Evolutionary conservation across 2,329 filamentous ascomycete genomes (phyloP), one percentile per base, ranked within the genome.

Genomic region (Parascedosporium putredinis): DNA sequence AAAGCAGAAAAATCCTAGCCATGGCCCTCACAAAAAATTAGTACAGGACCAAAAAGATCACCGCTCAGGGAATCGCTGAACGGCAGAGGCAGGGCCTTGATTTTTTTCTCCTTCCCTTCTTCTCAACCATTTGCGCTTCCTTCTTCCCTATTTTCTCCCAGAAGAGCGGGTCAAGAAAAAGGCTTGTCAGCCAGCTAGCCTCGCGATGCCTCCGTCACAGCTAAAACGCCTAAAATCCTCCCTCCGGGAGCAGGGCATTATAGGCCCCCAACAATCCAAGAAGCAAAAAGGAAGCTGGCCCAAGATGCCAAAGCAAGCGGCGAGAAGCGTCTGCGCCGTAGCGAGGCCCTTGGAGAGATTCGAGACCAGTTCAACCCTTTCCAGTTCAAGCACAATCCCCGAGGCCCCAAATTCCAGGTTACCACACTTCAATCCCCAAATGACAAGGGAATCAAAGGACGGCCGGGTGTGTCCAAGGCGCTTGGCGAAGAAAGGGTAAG

Each of bases 361-460:
- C 85, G 93, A 62, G 90, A 97, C 61, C 85, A 90, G 57, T 97
- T 97, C 78, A 98, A 98, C 64, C 93, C 93, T 0, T 98, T 98
- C 67, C 93, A 98, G 62, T 79, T 95, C 64, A 94, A 94, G 67
- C 81, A 86, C 52, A 81, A 84, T 36, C 75, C 83, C 1, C 78
- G 84, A 52, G 86, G 83, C 0, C 82, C 82, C 51, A 97, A 97
- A 60, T 95, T 95, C 56, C 83, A 91, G 40, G 84, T 90, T 42
- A 89, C 86, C 0, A 90, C 76, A 49, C 79, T 78, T 55, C 78
- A 78, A 51, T 73, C 78, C 5, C 67, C 70, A 10, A 67, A 67
- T 25, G 70, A 70, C 46, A 79, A 76, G 55, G 76, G 76, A 45
- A 76, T 84, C 54, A 73, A 84, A 55, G 86, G 84, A 27, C 76